Percentiles rank a stretch among this genome's conserved stretches.
Conservation (phyloP, 768 basidiomycete genomes). For the Tulasnella sp. region DNA sequence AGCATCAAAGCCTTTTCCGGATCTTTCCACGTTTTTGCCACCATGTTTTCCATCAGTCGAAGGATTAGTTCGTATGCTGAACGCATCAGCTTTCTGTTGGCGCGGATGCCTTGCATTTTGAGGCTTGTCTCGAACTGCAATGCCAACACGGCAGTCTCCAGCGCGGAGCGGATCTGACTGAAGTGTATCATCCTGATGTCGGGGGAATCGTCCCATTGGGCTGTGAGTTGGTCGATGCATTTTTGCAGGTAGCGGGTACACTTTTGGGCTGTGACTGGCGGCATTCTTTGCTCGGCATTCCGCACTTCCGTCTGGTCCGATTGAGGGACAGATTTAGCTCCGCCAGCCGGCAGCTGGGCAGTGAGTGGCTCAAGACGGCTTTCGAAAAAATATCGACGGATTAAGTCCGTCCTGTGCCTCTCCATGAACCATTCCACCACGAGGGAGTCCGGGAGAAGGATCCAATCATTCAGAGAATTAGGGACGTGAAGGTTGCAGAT, state of each 20-base stretch:
- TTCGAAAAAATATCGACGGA: conserved; percentile 71
- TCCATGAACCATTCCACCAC: conserved; percentile 65
- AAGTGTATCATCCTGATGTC: conserved; percentile 49
- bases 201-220: conserved; percentile 53
- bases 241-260: conserved; percentile 66
- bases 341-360: neutral
- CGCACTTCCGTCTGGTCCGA: neutral
- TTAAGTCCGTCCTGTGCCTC: conserved; percentile 58
- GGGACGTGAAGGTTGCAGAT: conserved; percentile 61
- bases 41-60: conserved; percentile 49
- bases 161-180: conserved; percentile 63
- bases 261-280: conserved; percentile 46
- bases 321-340: neutral
- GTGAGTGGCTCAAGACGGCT: conserved; percentile 54
- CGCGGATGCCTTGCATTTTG: conserved; percentile 62
- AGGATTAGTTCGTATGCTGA: conserved; percentile 59
- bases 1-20: conserved; percentile 69
- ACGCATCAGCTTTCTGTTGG: conserved; percentile 66
- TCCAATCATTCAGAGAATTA: conserved; percentile 52
- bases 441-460: conserved; percentile 69
- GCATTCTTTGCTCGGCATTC: conserved; percentile 26
- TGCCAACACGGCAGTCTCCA: conserved; percentile 71
- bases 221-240: conserved; percentile 56
- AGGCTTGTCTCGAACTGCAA: conserved; percentile 72
- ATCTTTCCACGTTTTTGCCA: conserved; percentile 55